These are phyloP conservation scores for Globisporangium viniferum DNA, from an alignment of 352 stramenopile genomes.

Conservation along the genomic window DNA sequence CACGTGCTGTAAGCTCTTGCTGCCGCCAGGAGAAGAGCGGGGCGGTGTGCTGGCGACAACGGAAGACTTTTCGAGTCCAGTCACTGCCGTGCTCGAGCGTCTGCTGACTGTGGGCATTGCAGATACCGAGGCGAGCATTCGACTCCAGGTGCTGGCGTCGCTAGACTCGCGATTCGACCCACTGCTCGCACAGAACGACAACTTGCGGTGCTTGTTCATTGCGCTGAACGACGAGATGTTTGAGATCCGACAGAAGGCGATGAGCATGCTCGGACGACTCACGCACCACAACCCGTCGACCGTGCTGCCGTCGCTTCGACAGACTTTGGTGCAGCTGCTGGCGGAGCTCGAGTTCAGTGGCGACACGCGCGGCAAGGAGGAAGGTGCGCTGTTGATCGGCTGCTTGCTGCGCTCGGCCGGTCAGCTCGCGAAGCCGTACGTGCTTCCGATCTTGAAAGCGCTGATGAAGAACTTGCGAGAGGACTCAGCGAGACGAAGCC, in stretches of 20 bases:
- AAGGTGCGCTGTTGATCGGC: slow-evolving; percentile 77
- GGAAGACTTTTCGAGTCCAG: slow-evolving; percentile 68
- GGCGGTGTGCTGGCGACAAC: slow-evolving; percentile 44
- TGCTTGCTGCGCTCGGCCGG: slow-evolving; percentile 77
- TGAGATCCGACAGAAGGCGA: slow-evolving; percentile 85
- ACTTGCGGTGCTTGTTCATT: slow-evolving; percentile 84
- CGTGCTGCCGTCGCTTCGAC: slow-evolving; percentile 75
- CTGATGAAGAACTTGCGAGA: slow-evolving; percentile 87
- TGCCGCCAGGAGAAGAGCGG: slow-evolving; percentile 66
- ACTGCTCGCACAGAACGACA: slow-evolving; percentile 77
- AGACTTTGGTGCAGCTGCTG: slow-evolving; percentile 84
- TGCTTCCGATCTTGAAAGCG: slow-evolving; percentile 79
- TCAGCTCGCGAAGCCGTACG: slow-evolving; percentile 79
- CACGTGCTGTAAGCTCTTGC: slow-evolving; percentile 82
- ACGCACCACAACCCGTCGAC: slow-evolving; percentile 83
- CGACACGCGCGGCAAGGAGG: slow-evolving; percentile 77
- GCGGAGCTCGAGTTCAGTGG: slow-evolving; percentile 85
- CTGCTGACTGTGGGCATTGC: slow-evolving; percentile 84
- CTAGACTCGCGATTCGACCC: slow-evolving; percentile 82
- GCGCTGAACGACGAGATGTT: slow-evolving; percentile 86
- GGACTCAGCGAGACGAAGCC: slow-evolving; percentile 64
- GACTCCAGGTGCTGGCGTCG: slow-evolving; percentile 73
- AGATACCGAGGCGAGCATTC: slow-evolving; percentile 84
- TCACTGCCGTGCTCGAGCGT: slow-evolving; percentile 75
- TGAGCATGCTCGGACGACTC: slow-evolving; percentile 84